Evolutionary conservation across 2,329 filamentous ascomycete species (phyloP).

Genomic region (Hymenotorrendiella dingleyae): DNA sequence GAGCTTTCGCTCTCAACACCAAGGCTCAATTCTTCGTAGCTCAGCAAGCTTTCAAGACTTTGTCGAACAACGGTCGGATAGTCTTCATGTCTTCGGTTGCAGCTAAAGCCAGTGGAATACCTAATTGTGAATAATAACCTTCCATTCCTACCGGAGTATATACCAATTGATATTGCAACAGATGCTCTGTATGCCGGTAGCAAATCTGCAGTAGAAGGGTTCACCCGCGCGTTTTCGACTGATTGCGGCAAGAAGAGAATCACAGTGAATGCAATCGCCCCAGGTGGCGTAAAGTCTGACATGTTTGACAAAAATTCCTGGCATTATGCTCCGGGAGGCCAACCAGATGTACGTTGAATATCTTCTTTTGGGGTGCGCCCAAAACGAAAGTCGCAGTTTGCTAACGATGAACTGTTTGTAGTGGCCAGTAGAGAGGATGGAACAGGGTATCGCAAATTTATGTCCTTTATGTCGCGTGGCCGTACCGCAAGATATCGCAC

Average conservation of each 20-base stretch:
- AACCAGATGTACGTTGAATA: conserved; percentile 45
- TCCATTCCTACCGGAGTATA: too few species aligned
- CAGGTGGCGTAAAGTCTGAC: conserved; percentile 58
- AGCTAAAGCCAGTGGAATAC: conserved; percentile 59
- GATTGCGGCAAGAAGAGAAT: conserved; percentile 56
- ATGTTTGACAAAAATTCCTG: conserved; percentile 64
- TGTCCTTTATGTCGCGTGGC: conserved; percentile 55
- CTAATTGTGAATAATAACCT: too few species aligned
- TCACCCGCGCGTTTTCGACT: conserved; percentile 63
- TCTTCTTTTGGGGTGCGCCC: too few species aligned
- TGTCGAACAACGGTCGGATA: conserved; percentile 63
- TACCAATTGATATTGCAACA: too few species aligned
- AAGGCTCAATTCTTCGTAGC: conserved; percentile 71
- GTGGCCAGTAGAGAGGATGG: conserved; percentile 52
- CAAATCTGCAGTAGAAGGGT: conserved; percentile 71
- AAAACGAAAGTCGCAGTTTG: too few species aligned
- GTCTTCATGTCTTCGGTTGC: conserved; percentile 58
- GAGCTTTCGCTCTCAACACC: conserved; percentile 59
- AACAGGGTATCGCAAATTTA: conserved; percentile 44
- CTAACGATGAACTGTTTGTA: too few species aligned
- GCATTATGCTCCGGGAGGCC: conserved; percentile 53
- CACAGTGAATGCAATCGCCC: conserved; percentile 61
- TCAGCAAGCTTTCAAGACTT: conserved; percentile 66
- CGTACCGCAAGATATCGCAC: conserved; percentile 50
- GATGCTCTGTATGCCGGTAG: conserved; percentile 67